Conservation (phyloP, 1,284 basidiomycete genomes). For the Gymnopus androsaceus region DNA sequence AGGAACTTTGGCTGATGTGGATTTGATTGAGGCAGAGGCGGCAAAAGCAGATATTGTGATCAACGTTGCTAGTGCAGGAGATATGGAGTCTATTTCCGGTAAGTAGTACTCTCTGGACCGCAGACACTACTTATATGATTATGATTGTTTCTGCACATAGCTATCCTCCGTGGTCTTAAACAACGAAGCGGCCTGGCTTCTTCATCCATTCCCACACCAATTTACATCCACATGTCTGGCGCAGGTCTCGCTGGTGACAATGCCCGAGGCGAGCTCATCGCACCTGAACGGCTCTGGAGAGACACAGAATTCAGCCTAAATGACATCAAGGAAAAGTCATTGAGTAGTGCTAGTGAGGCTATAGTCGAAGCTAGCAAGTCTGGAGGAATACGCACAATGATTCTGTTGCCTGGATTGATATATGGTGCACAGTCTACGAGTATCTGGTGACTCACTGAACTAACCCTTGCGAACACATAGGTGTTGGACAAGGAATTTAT, state of each 20-base stretch:
- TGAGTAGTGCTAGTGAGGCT: background rate
- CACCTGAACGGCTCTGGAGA: constrained; percentile 1
- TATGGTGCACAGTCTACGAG: constrained; percentile 7
- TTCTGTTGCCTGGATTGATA: constrained; percentile 9
- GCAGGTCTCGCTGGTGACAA: constrained; percentile 8
- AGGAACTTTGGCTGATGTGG: background rate
- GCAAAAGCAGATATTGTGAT: constrained; percentile 12
- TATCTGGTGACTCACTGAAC: background rate
- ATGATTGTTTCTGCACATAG: background rate
- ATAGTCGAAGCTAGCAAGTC: constrained; percentile 3
- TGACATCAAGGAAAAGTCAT: background rate
- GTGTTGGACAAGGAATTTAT: constrained; percentile 7
- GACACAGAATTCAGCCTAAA: constrained; percentile 8
- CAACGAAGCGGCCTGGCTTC: background rate
- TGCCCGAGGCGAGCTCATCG: constrained; percentile 5
- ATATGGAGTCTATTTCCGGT: constrained; percentile 2
- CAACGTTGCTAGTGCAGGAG: constrained; percentile 3
- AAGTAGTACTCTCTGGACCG: background rate
- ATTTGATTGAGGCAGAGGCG: constrained; percentile 1
- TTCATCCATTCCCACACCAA: background rate
- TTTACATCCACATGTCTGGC: constrained; percentile 15
- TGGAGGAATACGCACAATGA: constrained; percentile 8
- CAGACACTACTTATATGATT: background rate
- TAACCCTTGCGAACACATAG: background rate
- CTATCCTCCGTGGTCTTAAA: constrained; percentile 7